These are phyloP conservation scores for Plasmodium gonderi DNA, from an alignment of 169 alveolate species.

Conservation along the genomic window DNA sequence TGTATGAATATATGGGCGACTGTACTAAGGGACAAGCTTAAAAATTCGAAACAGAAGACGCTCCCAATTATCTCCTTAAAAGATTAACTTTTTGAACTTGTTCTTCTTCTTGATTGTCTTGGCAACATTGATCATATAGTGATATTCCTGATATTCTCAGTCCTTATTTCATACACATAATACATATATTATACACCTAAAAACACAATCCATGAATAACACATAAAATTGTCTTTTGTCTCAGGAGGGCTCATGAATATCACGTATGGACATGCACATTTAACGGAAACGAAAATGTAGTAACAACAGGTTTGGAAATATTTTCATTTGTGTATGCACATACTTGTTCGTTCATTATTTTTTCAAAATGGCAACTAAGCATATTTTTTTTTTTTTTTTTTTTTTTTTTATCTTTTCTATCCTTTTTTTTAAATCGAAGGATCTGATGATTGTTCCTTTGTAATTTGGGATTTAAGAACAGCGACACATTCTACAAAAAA, in stretches of 20 bases:
- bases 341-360: background rate
- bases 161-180: background rate
- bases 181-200: background rate
- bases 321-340: background rate
- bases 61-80: no score
- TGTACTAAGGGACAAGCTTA: no score
- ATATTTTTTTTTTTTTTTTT: conserved; percentile 3
- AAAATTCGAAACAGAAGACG: no score
- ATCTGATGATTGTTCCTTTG: conserved; percentile 68
- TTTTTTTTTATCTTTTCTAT: background rate
- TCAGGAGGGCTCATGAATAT: conserved; percentile 72
- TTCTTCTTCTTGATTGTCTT: no score
- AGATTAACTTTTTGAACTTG: no score
- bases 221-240: background rate
- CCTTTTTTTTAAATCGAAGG: conserved; percentile 4
- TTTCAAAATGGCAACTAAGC: background rate
- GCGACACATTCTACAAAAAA: conserved; percentile 6
- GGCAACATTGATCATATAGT: no score
- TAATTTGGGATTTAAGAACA: conserved; percentile 64
- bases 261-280: conserved; percentile 70
- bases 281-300: conserved; percentile 36
- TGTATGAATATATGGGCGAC: background rate
- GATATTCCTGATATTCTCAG: no score
- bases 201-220: background rate
- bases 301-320: conserved; percentile 39